Evolutionary conservation across 179 eudicot genomes (phyloP).

Genomic region (Heliamphora pulchella): DNA sequence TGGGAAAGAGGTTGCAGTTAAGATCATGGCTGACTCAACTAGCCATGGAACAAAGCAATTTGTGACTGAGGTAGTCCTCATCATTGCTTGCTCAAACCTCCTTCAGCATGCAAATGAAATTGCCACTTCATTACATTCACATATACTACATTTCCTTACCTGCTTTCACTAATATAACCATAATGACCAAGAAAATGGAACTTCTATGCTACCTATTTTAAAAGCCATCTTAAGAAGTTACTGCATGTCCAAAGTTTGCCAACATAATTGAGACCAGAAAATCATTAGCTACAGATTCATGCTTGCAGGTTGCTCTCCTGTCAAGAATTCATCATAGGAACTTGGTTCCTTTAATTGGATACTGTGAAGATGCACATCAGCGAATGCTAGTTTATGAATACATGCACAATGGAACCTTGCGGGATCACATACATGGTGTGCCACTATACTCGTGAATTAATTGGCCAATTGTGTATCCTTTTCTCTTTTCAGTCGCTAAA

Average conservation of each 20-base stretch:
- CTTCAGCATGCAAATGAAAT: not conserved
- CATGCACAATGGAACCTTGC: slow-evolving; percentile 90
- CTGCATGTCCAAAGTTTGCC: not conserved
- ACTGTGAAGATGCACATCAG: slow-evolving; percentile 86
- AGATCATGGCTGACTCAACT: slow-evolving; percentile 76
- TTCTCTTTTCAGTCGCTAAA: not conserved
- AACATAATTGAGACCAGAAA: not conserved
- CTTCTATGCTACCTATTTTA: not conserved
- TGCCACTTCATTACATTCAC: not conserved
- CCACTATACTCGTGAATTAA: not conserved
- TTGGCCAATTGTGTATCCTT: not conserved
- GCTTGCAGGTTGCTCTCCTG: slow-evolving; percentile 73
- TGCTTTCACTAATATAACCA: not conserved
- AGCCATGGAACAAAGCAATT: slow-evolving; percentile 89
- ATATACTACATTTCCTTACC: not conserved
- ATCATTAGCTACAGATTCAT: slow-evolving; percentile 1
- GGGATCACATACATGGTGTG: slow-evolving; percentile 86
- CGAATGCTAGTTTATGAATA: slow-evolving; percentile 89
- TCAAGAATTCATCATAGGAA: slow-evolving; percentile 97
- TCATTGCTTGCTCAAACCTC: slow-evolving; percentile 1
- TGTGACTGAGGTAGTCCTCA: slow-evolving; percentile 65
- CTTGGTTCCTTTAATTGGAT: slow-evolving; percentile 90
- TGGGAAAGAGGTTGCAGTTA: slow-evolving; percentile 91
- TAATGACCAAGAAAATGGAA: not conserved
- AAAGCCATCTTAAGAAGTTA: not conserved